phyloP scores from a whole-genome alignment of 176 grass and related monocot genomes.

The Thalia dealbata region DNA sequence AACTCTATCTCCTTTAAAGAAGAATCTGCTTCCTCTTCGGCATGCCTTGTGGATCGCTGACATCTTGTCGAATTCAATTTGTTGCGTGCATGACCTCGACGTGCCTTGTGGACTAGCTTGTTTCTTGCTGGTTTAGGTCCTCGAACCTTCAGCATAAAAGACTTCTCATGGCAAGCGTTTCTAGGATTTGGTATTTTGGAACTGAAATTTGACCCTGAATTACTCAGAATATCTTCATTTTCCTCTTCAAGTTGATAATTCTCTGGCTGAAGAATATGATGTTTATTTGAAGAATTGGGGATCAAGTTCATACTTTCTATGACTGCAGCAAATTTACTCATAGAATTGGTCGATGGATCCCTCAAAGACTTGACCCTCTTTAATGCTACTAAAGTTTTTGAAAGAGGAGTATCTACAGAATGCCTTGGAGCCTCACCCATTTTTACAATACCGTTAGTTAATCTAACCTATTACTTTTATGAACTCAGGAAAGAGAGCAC shows the following conservation, averaged over 20 bases:
- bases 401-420: conserved; percentile 80
- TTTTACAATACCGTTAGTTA: conserved; percentile 2
- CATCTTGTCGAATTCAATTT: conserved; percentile 43
- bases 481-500: not conserved
- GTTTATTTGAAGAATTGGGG: conserved; percentile 49
- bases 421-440: conserved; percentile 61
- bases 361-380: conserved; percentile 76
- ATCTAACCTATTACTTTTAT: not conserved
- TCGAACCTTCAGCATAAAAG: conserved; percentile 53
- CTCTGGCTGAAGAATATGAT: conserved; percentile 5
- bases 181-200: conserved; percentile 41
- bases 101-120: conserved; percentile 51
- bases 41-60: conserved; percentile 31
- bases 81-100: conserved; percentile 41
- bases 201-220: conserved; percentile 43
- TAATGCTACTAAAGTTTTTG: conserved; percentile 86
- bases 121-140: conserved; percentile 58
- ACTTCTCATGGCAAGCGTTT: conserved; percentile 36
- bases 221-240: conserved; percentile 38
- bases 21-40: conserved; percentile 59
- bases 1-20: conserved; percentile 32
- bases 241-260: conserved; percentile 50
- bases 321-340: conserved; percentile 54
- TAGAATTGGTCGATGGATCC: conserved; percentile 76
- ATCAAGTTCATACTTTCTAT: conserved; percentile 57